Percentiles rank a stretch among this genome's conserved stretches.
These are phyloP conservation scores for Zygosaccharomyces lentus DNA, from an alignment of 805 yeast genomes.

Conservation along the genomic window DNA sequence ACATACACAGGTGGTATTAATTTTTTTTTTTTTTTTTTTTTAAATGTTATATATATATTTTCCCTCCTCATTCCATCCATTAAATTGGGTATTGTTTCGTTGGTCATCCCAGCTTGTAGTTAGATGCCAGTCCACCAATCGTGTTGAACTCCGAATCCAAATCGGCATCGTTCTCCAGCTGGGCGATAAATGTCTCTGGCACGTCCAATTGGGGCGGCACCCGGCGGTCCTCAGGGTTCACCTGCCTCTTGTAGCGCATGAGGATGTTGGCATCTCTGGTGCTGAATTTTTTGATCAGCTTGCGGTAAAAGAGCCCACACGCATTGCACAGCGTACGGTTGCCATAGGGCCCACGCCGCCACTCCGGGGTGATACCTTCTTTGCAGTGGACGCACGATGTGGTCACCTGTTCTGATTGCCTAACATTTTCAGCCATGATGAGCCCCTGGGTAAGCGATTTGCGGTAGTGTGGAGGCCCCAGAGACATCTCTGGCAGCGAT, in stretches of 20 bases:
- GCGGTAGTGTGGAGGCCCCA: slow-evolving; percentile 7
- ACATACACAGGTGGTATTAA: slow-evolving; percentile 5
- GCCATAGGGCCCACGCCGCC: slow-evolving; percentile 90
- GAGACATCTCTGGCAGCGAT: slow-evolving; percentile 6
- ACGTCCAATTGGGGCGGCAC: slow-evolving; percentile 28
- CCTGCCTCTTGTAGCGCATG: slow-evolving; percentile 28
- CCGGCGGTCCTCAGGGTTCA: slow-evolving; percentile 30
- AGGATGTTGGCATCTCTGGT: slow-evolving; percentile 28
- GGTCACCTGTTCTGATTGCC: slow-evolving; percentile 14
- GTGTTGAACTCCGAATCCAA: slow-evolving; percentile 17
- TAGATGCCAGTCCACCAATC: slow-evolving; percentile 9
- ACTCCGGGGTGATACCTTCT: slow-evolving; percentile 68
- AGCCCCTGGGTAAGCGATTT: slow-evolving; percentile 15
- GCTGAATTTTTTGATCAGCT: slow-evolving; percentile 43
- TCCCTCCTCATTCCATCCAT: neutral
- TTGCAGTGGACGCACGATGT: slow-evolving; percentile 64
- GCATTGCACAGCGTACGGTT: slow-evolving; percentile 84
- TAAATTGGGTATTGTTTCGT: neutral
- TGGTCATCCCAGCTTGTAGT: slow-evolving; percentile 3
- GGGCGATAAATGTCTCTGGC: slow-evolving; percentile 23
- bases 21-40: neutral
- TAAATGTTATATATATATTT: neutral
- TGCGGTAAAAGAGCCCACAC: slow-evolving; percentile 76
- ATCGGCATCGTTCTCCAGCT: slow-evolving; percentile 13
- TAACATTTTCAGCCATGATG: slow-evolving; percentile 13